Evolutionary conservation across 2,329 filamentous ascomycete species (phyloP).

Genomic region (Ophiostoma australiae): DNA sequence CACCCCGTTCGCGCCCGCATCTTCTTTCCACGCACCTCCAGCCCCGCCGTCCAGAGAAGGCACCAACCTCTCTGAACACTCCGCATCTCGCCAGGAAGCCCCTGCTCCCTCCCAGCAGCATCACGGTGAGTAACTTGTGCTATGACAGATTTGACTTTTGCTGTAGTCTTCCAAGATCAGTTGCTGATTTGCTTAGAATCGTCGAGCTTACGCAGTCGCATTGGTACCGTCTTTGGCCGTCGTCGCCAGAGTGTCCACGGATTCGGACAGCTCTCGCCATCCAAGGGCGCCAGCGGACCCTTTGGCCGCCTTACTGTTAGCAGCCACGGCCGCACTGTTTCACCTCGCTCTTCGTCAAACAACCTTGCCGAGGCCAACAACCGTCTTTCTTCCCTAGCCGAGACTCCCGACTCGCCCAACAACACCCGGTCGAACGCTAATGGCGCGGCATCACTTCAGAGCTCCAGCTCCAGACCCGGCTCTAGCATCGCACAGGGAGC

Average conservation of each 20-base stretch:
- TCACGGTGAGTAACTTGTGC: conserved; percentile 19
- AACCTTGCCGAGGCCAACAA: conserved; percentile 53
- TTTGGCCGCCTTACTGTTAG: conserved; percentile 60
- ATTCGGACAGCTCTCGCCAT: conserved; percentile 53
- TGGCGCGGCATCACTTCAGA: background rate
- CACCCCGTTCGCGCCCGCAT: background rate
- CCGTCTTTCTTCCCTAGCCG: conserved; percentile 53
- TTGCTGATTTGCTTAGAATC: background rate
- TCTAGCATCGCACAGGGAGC: conserved; percentile 7
- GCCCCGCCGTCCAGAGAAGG: conserved; percentile 12
- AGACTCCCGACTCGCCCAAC: conserved; percentile 47
- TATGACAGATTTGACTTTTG: background rate
- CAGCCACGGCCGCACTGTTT: conserved; percentile 56
- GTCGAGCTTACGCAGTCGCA: conserved; percentile 52
- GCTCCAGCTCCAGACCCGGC: background rate
- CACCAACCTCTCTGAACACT: conserved; percentile 10
- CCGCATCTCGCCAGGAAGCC: background rate
- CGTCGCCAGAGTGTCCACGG: conserved; percentile 63
- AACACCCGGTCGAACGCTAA: conserved; percentile 32
- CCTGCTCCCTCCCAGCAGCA: conserved; percentile 29
- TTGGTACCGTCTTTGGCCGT: conserved; percentile 65
- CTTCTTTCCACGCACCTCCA: background rate
- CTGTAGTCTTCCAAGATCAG: background rate
- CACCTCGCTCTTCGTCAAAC: conserved; percentile 55
- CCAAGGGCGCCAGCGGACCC: conserved; percentile 44